phyloP scores from a whole-genome alignment of 345 rosid genomes.

The Punica granatum region DNA sequence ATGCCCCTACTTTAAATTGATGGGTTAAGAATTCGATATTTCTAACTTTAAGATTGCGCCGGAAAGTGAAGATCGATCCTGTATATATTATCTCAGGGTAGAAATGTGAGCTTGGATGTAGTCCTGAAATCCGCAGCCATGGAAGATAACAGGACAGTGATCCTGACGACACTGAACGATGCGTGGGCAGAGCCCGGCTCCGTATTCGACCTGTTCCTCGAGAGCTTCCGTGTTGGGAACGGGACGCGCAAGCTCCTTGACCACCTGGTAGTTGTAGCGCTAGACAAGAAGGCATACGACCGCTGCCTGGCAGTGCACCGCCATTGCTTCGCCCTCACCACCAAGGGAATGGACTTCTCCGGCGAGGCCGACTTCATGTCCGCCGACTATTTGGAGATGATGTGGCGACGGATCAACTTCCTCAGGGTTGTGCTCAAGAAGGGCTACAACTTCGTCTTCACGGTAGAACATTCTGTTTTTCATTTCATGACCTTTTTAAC shows the following conservation, averaged over 20 bases:
- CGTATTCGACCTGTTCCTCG: constrained; percentile 47
- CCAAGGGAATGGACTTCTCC: constrained; percentile 29
- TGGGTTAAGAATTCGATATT: too few species aligned
- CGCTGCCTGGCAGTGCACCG: constrained; percentile 40
- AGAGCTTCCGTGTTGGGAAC: constrained; percentile 42
- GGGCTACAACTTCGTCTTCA: constrained; percentile 59
- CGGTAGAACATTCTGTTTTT: constrained; percentile 29
- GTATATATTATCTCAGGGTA: not conserved
- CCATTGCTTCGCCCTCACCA: constrained; percentile 33
- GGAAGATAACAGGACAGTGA: constrained; percentile 43
- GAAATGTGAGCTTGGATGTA: not conserved
- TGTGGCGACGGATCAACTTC: constrained; percentile 63
- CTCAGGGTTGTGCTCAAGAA: constrained; percentile 33
- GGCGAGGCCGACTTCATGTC: constrained; percentile 47
- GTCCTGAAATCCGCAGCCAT: constrained; percentile 15
- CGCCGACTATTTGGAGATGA: constrained; percentile 46
- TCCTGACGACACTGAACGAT: constrained; percentile 49
- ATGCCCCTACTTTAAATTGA: too few species aligned
- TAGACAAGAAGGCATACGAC: constrained; percentile 42
- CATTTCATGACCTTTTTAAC: too few species aligned
- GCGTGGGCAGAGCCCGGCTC: constrained; percentile 65
- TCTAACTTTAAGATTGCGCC: too few species aligned
- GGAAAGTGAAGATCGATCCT: not conserved
- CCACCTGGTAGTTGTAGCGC: constrained; percentile 42
- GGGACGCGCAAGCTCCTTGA: constrained; percentile 33